A percentile compares a stretch with the other conserved stretches of the same genome.
These are phyloP conservation scores for Neonectria hederae DNA, from an alignment of 2,329 filamentous ascomycete species.

Conservation along the genomic window DNA sequence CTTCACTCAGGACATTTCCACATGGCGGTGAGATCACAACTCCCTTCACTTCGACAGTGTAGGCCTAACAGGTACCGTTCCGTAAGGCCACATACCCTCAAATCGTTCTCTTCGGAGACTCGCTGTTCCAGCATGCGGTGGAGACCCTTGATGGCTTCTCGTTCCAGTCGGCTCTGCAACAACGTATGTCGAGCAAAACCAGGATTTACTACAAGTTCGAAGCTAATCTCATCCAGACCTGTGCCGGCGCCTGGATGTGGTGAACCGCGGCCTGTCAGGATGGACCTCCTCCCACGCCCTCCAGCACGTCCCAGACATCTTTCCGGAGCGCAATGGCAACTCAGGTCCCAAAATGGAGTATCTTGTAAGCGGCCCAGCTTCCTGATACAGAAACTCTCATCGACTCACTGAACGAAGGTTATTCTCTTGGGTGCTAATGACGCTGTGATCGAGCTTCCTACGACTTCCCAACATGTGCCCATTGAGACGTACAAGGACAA, in stretches of 20 bases:
- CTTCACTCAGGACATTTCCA: not conserved
- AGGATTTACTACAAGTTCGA: not conserved
- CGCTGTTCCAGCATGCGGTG: slow-evolving; percentile 77
- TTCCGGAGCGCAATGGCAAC: slow-evolving; percentile 68
- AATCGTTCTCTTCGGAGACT: slow-evolving; percentile 89
- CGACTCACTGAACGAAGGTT: slow-evolving; percentile 59
- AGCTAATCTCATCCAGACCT: slow-evolving; percentile 63
- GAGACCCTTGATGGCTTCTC: slow-evolving; percentile 74
- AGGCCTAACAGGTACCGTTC: not conserved
- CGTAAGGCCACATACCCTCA: slow-evolving; percentile 71
- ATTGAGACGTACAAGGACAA: slow-evolving; percentile 80
- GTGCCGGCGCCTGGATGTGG: slow-evolving; percentile 80
- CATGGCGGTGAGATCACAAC: slow-evolving; percentile 36
- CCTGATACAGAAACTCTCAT: not conserved
- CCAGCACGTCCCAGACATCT: slow-evolving; percentile 72
- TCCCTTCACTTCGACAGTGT: not conserved
- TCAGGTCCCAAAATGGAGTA: slow-evolving; percentile 70
- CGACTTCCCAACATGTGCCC: slow-evolving; percentile 78
- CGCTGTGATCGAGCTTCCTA: slow-evolving; percentile 71
- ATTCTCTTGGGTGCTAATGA: slow-evolving; percentile 94
- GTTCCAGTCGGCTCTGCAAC: slow-evolving; percentile 76
- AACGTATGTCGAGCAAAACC: slow-evolving; percentile 60
- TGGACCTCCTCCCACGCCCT: slow-evolving; percentile 84
- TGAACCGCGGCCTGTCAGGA: slow-evolving; percentile 88
- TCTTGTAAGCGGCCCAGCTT: slow-evolving; percentile 59